phyloP scores from a whole-genome alignment of 768 basidiomycete genomes.

The Suillus discolor region DNA sequence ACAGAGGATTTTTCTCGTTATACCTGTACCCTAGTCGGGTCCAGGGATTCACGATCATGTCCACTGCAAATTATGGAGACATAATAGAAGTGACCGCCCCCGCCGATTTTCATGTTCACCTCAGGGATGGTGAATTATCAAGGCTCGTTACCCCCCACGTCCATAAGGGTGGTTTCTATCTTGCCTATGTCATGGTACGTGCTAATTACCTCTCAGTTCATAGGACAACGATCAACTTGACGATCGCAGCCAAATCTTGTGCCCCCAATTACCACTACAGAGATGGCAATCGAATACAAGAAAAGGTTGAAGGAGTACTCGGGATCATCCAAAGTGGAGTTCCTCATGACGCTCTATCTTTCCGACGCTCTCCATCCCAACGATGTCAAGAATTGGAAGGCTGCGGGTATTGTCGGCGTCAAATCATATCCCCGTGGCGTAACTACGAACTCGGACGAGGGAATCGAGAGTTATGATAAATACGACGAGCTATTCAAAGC shows the following conservation, averaged over 20 bases:
- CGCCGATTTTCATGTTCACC: slow-evolving; percentile 96
- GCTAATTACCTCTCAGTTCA: slow-evolving; percentile 20
- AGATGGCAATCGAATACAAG: slow-evolving; percentile 81
- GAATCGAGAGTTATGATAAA: slow-evolving; percentile 92
- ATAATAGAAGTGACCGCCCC: slow-evolving; percentile 47
- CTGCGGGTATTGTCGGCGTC: slow-evolving; percentile 84
- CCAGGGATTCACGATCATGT: slow-evolving; percentile 31
- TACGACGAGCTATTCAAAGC: slow-evolving; percentile 93
- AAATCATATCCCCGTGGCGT: slow-evolving; percentile 98
- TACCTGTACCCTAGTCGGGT: too few species aligned
- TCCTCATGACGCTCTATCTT: slow-evolving; percentile 97
- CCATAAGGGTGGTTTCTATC: slow-evolving; percentile 80
- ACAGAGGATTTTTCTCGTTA: too few species aligned
- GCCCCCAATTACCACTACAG: slow-evolving; percentile 85
- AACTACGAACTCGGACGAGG: slow-evolving; percentile 95
- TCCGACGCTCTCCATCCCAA: slow-evolving; percentile 87
- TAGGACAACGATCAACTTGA: slow-evolving; percentile 15
- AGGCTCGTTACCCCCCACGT: slow-evolving; percentile 90
- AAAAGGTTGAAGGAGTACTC: slow-evolving; percentile 73
- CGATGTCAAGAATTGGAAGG: slow-evolving; percentile 86
- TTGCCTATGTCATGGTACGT: slow-evolving; percentile 95
- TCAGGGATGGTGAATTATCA: slow-evolving; percentile 84
- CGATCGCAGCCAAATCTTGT: slow-evolving; percentile 80
- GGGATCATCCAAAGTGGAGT: slow-evolving; percentile 61
- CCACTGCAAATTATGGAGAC: slow-evolving; percentile 14